Conservation (phyloP, 2,329 filamentous ascomycete genomes). For the Talaromyces rugulosus region DNA sequence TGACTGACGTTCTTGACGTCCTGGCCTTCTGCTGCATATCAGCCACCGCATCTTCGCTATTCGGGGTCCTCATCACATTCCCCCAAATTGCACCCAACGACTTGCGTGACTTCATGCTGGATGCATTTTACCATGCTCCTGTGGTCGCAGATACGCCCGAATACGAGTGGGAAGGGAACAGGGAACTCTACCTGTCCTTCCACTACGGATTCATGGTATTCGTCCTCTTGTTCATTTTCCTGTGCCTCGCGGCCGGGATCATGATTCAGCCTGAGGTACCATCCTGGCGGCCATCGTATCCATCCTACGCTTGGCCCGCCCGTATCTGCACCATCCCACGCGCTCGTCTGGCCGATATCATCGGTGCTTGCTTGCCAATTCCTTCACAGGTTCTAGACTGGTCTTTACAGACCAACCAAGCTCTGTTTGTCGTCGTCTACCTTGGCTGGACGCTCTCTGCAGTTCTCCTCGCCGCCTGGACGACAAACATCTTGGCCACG, state of each 20-base stretch:
- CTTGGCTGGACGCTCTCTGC: neutral
- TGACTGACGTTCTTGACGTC: neutral
- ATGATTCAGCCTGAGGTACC: conserved; percentile 2
- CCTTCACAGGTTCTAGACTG: neutral
- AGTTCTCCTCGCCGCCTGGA: conserved; percentile 2
- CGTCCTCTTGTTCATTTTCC: conserved; percentile 2
- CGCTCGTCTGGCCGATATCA: neutral
- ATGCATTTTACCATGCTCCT: neutral
- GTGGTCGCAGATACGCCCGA: neutral
- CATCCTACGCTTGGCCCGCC: neutral
- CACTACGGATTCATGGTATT: conserved; percentile 6
- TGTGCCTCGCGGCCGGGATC: conserved; percentile 2
- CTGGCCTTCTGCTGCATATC: neutral
- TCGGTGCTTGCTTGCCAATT: neutral
- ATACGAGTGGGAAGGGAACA: neutral
- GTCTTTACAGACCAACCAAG: neutral
- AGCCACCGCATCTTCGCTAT: neutral
- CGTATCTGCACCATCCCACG: neutral
- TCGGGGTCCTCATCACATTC: conserved; percentile 2
- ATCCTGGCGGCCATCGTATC: neutral
- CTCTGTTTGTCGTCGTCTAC: neutral
- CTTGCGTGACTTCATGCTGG: neutral
- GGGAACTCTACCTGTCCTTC: neutral
- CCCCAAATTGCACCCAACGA: neutral
- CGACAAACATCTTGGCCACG: neutral